Evolutionary conservation across 331 rosid species (phyloP), one percentile per base, ranked within the genome.

Genomic region (Malus hybrid): DNA sequence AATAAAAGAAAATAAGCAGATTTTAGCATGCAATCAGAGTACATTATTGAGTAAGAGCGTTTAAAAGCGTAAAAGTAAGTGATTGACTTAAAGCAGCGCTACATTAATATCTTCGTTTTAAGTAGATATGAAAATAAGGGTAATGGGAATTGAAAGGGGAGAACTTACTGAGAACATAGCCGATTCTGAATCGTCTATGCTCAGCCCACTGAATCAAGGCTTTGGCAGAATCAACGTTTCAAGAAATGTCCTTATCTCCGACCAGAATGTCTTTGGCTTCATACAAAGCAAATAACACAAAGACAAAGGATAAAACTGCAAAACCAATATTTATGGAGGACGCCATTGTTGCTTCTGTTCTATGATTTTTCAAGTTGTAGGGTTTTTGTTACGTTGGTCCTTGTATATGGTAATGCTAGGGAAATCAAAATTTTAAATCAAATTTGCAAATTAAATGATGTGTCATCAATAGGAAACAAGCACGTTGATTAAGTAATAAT

Each of bases 151-250:
- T 10, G 0, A 10, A 57, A n/a, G 2, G 28, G 10, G 29, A 59
- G 27, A 8, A n/a, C 31, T 16, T 65, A 76, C 84, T 34, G 48
- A 76, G 78, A 57, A 32, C 6, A 66, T 76, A 77, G 16, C 81
- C 81, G 5, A 48, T 6, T 14, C 7, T 27, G 34, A 80, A 76
- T 15, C 61, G 32, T 13, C 28, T 39, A 3, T 68, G 13, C 67
- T 20, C 32, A 5, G 66, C 32, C 81, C 80, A 80, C 34, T 64
- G 34, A 16, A 2, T 71, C 39, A 81, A 44, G 19, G 27, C 10
- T 0, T 66, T 59, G 19, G 74, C 48, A 32, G 69, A 71, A 57
- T 36, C 29, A 34, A 13, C 33, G 16, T 33, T 66, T 78, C 84
- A 71, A 10, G 69, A 28, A 62, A 65, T 52, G 29, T 36, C 3